These are phyloP conservation scores for Paecilomyces variotii DNA, from an alignment of 2,329 filamentous ascomycete species.

Conservation along the genomic window DNA sequence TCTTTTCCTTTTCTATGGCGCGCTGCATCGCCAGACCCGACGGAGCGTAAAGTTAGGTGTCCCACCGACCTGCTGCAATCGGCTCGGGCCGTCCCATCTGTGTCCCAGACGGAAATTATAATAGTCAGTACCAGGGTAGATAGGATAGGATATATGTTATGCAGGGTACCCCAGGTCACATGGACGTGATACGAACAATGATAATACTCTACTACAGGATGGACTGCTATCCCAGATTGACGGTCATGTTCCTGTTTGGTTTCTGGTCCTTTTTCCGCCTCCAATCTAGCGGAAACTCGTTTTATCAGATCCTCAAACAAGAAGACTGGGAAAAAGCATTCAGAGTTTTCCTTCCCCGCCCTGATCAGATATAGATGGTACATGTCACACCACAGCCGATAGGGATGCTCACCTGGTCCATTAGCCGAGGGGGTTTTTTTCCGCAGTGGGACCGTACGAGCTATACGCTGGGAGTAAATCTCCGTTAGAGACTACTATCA, in stretches of 20 bases:
- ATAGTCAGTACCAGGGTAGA: background rate
- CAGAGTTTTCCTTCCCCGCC: background rate
- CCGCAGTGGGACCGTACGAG: background rate
- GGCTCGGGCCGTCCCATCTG: background rate
- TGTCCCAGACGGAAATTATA: background rate
- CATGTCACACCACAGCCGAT: background rate
- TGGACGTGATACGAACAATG: background rate
- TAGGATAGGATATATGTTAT: background rate
- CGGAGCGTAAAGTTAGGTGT: background rate
- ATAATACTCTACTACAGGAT: background rate
- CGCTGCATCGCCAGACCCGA: background rate
- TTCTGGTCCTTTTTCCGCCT: background rate
- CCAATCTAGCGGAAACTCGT: background rate
- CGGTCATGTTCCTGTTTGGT: background rate
- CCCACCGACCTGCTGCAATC: background rate
- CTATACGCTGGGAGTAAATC: background rate
- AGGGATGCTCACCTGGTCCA: background rate
- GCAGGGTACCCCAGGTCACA: background rate
- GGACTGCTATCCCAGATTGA: background rate
- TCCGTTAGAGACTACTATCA: background rate
- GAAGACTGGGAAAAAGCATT: background rate
- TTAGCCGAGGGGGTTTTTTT: background rate
- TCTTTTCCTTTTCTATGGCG: background rate
- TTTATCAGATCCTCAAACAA: background rate
- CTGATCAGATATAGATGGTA: background rate